Conservation (phyloP, 768 basidiomycete species). For the Pleurotus salmoneostramineus region DNA sequence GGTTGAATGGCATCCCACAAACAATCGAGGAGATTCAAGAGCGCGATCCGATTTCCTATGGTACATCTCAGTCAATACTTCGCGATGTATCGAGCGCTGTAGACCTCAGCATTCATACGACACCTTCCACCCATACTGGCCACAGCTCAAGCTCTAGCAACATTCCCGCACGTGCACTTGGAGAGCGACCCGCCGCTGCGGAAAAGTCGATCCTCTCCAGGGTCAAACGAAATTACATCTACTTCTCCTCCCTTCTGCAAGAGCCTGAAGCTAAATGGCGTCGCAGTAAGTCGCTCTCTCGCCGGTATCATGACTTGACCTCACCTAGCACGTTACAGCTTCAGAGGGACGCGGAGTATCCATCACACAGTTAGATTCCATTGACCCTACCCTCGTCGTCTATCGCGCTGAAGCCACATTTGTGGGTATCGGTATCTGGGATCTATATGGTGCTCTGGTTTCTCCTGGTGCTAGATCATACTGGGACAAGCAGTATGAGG, state of each 20-base stretch:
- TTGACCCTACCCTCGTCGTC: slow-evolving; percentile 94
- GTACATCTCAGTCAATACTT: slow-evolving; percentile 58
- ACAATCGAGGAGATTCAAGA: slow-evolving; percentile 61
- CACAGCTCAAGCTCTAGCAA: slow-evolving; percentile 40
- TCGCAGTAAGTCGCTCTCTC: slow-evolving; percentile 51
- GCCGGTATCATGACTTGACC: slow-evolving; percentile 5
- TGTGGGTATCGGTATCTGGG: slow-evolving; percentile 94
- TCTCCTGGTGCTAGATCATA: slow-evolving; percentile 77
- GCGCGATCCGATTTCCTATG: slow-evolving; percentile 57
- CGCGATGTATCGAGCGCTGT: slow-evolving; percentile 72
- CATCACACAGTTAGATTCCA: slow-evolving; percentile 93
- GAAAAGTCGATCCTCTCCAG: slow-evolving; percentile 84
- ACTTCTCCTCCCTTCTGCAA: slow-evolving; percentile 94
- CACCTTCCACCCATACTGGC: slow-evolving; percentile 54
- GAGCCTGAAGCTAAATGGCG: slow-evolving; percentile 99
- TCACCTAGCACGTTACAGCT: slow-evolving; percentile 33
- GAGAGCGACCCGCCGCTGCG: slow-evolving; percentile 52
- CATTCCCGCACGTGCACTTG: slow-evolving; percentile 30
- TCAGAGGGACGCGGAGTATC: slow-evolving; percentile 89
- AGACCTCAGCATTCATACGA: slow-evolving; percentile 63
- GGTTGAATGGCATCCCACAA: slow-evolving; percentile 84
- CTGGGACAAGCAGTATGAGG: slow-evolving; percentile 91
- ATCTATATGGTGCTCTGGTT: slow-evolving; percentile 83
- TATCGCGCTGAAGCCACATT: slow-evolving; percentile 97
- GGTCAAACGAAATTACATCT: slow-evolving; percentile 92